Evolutionary conservation across 2,329 filamentous ascomycete genomes (phyloP), one percentile per base, ranked within the genome.

Genomic region (Aspergillus sp.): DNA sequence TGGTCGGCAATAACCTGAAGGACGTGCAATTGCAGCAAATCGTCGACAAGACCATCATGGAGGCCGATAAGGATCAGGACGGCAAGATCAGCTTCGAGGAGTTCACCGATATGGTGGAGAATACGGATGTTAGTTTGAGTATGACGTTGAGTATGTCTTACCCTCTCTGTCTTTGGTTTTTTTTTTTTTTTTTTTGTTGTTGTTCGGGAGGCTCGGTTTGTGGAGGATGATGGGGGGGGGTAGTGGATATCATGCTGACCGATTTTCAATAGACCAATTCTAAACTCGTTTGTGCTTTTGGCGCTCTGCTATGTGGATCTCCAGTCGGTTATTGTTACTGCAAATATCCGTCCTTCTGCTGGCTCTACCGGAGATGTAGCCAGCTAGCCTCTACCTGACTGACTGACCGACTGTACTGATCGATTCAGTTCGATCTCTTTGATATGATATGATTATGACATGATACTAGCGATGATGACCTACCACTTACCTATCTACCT

Each of bases 11-110:
- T 82, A 99, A 99, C 78, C 82, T 99, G 73, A 99, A 99, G 84
- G 95, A 99, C 77, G 92, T 97, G 80, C 95, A 99, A 81, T 81
- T 99, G 75, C 95, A 99, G 82, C 95, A 87, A 86, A 99, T 99
- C 75, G 95, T 99, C 69, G 95, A 99, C 82, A 99, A 99, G 87
- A 99, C 95, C 61, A 98, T 99, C 76, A 98, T 98, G 95, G 95
- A 99, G 82, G 95, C 95, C 52, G 95, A 99, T 78, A 84, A 93
- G 69, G 95, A 99, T 78, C 88, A 88, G 62, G 95, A 99, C 77
- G 95, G 95, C 72, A 96, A 96, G 84, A 98, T 99, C 77, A 96
- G 92, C 82, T 99, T 99, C 72, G 92, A 98, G 79, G 95, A 99
- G 84, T 99, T 99, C 75, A 94, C 88, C 62, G 92, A 95, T 81